Evolutionary conservation across 495 filamentous ascomycete species (phyloP), one percentile per base, ranked within the genome.

Genomic region (Friedmanniomyces simplex): DNA sequence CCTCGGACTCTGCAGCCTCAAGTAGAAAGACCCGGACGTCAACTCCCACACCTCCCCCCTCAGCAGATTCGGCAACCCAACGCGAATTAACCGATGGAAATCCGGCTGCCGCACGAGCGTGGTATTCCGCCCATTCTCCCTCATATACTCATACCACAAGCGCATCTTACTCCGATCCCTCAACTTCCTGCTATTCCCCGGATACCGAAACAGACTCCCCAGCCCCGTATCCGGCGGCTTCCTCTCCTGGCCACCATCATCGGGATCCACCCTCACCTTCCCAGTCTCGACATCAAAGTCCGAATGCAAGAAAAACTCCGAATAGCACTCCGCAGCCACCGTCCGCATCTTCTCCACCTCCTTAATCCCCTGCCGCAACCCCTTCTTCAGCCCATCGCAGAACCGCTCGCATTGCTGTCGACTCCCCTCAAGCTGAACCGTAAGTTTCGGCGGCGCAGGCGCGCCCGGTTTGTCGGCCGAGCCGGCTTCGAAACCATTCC

Each of bases 161-260:
- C 93, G 79, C 87, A 98, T 97, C 77, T 98, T 98, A 64, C 90
- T 95, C 41, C 88, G 78, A 73, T 98, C 94, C 63, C 93, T 79
- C 39, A 96, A 78, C 71, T 97, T 97, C 60, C 87, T 86, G n/a
- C 89, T 83, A 77, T 98, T 91, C 34, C 93, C 93, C 4, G 93
- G 93, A 70, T 97, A 98, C 65, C 85, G 84, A 73, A 96, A 98
- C 8, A 91, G 69, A 81, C 91, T 87, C 28, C 93, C 93, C 54
- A 98, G 74, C 7, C 93, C 93, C 18, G 90, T 89, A 73, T 97
- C 91, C 14, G 94, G 94, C 0, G 86, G 81, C 47, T 69, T 73
- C 34, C 68, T 74, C 32, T 82, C 82, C 65, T 82, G n/a, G n/a
- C n/a, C 82, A 61, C 70, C 71, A 30, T 70, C 71, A 37, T 63